These are phyloP conservation scores for Ilyonectria sp. DNA, from an alignment of 2,329 filamentous ascomycete genomes.

Conservation along the genomic window DNA sequence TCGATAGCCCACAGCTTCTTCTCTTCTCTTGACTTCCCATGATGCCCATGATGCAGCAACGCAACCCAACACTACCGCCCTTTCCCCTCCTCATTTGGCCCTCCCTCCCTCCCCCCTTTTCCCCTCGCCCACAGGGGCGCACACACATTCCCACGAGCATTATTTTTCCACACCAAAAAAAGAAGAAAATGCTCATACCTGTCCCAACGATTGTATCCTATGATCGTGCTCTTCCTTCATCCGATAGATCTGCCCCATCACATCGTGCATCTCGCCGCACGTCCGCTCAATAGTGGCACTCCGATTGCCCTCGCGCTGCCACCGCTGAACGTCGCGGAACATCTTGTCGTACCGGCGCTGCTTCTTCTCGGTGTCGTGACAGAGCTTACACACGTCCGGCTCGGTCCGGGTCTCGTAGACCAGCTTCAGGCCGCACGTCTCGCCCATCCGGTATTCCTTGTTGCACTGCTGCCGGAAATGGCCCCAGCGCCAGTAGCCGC, in stretches of 20 bases:
- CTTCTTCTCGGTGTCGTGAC: constrained; percentile 90
- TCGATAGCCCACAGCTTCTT: constrained; percentile 2
- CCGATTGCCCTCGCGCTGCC: constrained; percentile 82
- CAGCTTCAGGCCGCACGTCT: constrained; percentile 95
- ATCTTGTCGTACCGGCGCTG: constrained; percentile 82
- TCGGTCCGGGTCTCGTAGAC: constrained; percentile 81
- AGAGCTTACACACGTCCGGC: too few relatives aligned
- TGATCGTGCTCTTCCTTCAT: constrained; percentile 60
- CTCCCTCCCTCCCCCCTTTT: too few relatives aligned
- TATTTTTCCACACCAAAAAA: constrained; percentile 1
- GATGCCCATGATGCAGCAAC: not conserved
- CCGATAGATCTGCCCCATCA: constrained; percentile 71
- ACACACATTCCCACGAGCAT: constrained; percentile 8
- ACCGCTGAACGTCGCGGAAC: constrained; percentile 80
- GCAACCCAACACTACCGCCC: constrained; percentile 10
- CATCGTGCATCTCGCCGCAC: constrained; percentile 76
- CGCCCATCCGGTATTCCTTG: constrained; percentile 94
- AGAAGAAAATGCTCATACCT: constrained; percentile 21
- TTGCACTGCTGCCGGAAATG: constrained; percentile 93
- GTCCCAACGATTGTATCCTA: constrained; percentile 53
- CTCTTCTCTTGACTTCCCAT: not conserved
- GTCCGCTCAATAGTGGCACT: constrained; percentile 81
- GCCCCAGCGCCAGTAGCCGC: constrained; percentile 95
- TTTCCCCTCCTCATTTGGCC: constrained; percentile 6
- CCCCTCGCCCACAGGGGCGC: constrained; percentile 10